A percentile compares a stretch with the other conserved stretches of the same genome.
phyloP scores from a whole-genome alignment of 176 grass and related monocot species.

The Rhynchospora breviuscula region DNA sequence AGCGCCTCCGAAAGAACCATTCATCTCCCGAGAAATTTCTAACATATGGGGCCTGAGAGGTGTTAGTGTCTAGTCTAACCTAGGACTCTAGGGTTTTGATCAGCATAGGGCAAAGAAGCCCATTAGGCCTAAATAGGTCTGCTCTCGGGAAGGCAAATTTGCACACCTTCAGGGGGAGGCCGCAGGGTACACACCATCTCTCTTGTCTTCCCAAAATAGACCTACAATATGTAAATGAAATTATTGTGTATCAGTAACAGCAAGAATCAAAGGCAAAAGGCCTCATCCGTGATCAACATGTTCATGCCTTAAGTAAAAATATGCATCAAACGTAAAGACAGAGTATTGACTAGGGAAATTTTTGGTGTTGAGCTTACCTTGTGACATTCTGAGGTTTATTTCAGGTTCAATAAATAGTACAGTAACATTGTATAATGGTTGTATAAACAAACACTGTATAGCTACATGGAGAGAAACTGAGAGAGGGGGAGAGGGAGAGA shows the following conservation, averaged over 20 bases:
- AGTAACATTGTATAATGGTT: background rate
- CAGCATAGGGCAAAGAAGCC: background rate
- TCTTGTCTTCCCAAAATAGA: constrained; percentile 95
- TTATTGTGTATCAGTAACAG: background rate
- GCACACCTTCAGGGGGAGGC: constrained; percentile 64
- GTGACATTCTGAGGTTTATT: background rate
- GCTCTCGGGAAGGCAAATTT: constrained; percentile 62
- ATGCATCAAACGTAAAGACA: background rate
- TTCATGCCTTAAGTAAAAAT: background rate
- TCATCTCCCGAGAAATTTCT: background rate
- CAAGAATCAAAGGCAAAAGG: background rate
- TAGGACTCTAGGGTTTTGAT: background rate
- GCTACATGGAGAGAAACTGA: background rate
- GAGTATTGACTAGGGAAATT: background rate
- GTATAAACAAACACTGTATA: background rate
- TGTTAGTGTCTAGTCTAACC: constrained; percentile 12
- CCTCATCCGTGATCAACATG: background rate
- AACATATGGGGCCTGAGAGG: background rate
- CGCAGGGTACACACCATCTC: constrained; percentile 88
- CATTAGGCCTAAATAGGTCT: constrained; percentile 26
- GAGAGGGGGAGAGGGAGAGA: background rate
- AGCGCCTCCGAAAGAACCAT: background rate
- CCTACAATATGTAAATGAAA: constrained; percentile 33
- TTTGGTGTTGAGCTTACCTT: background rate
- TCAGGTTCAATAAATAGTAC: background rate